Base-by-base conservation (phyloP, 1,284 basidiomycete species). In the Fomitopsis schrenkii region DNA sequence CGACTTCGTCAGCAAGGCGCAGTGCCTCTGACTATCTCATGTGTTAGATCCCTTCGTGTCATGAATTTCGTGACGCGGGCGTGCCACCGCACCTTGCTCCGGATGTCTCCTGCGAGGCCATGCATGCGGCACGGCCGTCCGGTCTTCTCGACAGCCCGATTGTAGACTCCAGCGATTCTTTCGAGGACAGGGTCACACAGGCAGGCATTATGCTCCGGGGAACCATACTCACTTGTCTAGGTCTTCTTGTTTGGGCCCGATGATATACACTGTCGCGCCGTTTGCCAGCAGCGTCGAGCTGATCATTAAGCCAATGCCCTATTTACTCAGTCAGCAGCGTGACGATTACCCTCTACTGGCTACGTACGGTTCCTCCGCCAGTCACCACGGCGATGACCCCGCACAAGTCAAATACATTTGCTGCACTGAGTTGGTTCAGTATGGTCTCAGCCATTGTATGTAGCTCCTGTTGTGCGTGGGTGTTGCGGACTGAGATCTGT, bases 241-340 rank as follows among this genome's bases (percentile, higher is more conserved):
- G n/a, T 78, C 77, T 14, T 66, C 72, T 63, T 82, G 79, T 14
- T 73, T 74, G 0, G 75, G 79, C 0, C 81, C 81, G 41, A 82
- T 76, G 58, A 81, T 80, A 58, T 80, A 83, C 1, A 83, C 80
- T 0, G 73, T 79, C 0, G 81, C 81, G 6, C 81, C 81, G 58
- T 83, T 83, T 1, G 79, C 76, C n/a, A 81, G 66, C 5, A 83
- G 67, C 1, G 80, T 78, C 5, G 76, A 75, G 54, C 72, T 75
- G 35, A 81, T 80, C 77, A 83, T 82, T 30, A 81, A 63, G 1
- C 80, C 80, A 30, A 82, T 83, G 0, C 80, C 80, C 81, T 83
- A 41, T 19, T 19, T 7, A 0, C 30, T 8, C 10, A 5, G 19
- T 10, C 12, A 57, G 22, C 28, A 53, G 28, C 28, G 15, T 6